Conservation (phyloP, 2,329 filamentous ascomycete genomes). For the Calonectria crousiana region DNA sequence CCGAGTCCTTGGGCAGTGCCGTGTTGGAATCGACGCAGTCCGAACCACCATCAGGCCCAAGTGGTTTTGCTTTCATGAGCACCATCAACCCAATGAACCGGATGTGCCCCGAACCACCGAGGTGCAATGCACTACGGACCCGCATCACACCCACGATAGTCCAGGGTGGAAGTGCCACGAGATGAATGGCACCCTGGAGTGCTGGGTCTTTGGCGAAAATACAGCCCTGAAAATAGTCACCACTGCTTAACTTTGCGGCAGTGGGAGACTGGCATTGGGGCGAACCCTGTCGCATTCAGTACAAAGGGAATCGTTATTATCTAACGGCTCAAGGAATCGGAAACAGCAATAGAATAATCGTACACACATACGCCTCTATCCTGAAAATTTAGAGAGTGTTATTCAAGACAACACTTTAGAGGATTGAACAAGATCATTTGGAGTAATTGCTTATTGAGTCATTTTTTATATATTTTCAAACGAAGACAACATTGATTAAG, state of each 20-base stretch:
- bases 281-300: neutral
- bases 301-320: neutral
- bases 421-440: neutral
- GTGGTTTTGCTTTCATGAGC: conserved; percentile 4
- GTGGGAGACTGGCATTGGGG: neutral
- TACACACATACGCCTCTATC: neutral
- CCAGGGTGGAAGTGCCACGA: conserved; percentile 2
- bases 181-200: conserved; percentile 7
- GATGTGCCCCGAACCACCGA: neutral
- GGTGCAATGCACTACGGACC: neutral
- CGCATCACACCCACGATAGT: neutral
- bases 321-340: neutral
- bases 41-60: neutral
- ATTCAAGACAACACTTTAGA: neutral
- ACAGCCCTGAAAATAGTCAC: conserved; percentile 3
- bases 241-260: neutral
- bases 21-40: neutral
- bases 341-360: neutral
- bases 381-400: neutral
- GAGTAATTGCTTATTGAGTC: neutral
- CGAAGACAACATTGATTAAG: neutral
- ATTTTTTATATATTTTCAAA: neutral
- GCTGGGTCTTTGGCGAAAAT: conserved; percentile 4
- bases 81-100: neutral
- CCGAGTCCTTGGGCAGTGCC: conserved; percentile 5